A percentile compares a stretch with the other conserved stretches of the same genome.
Evolutionary conservation across 768 basidiomycete genomes (phyloP).

Genomic region (Boletus pseudo-olivaceus): DNA sequence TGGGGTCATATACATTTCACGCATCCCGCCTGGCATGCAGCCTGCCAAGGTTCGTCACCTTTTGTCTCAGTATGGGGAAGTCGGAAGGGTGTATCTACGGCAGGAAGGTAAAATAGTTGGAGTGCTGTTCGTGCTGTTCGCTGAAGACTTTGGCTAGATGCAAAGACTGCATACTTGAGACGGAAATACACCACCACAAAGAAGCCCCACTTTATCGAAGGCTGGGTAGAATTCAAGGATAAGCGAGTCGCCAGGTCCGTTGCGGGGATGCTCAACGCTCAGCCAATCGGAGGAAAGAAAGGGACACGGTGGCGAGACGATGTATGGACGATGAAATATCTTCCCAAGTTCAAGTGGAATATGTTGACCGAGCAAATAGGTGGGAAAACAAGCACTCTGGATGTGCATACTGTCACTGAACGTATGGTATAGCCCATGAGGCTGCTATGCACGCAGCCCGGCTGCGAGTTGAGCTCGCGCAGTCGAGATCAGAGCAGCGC

Average conservation of each 20-base stretch:
- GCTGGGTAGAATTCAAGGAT: slow-evolving; percentile 98
- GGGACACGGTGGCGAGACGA: slow-evolving; percentile 91
- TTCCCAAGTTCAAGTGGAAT: slow-evolving; percentile 97
- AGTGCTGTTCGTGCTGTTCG: not conserved
- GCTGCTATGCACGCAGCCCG: slow-evolving; percentile 83
- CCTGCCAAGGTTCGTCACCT: slow-evolving; percentile 94
- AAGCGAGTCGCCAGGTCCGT: slow-evolving; percentile 87
- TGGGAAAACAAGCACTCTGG: slow-evolving; percentile 41
- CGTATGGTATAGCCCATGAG: slow-evolving; percentile 70
- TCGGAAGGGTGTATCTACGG: slow-evolving; percentile 90
- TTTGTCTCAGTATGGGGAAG: slow-evolving; percentile 84
- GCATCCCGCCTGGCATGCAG: slow-evolving; percentile 97
- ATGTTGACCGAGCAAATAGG: slow-evolving; percentile 99
- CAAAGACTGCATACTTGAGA: slow-evolving; percentile 83
- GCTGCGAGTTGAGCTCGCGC: slow-evolving; percentile 86
- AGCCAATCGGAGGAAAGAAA: slow-evolving; percentile 92
- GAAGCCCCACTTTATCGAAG: slow-evolving; percentile 88
- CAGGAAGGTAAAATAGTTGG: slow-evolving; percentile 66
- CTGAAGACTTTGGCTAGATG: slow-evolving; percentile 44
- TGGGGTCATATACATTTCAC: slow-evolving; percentile 91
- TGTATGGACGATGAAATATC: slow-evolving; percentile 99
- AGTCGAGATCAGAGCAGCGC: slow-evolving; percentile 83
- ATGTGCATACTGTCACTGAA: slow-evolving; percentile 8
- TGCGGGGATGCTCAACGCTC: slow-evolving; percentile 94
- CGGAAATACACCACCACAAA: slow-evolving; percentile 79